A percentile compares a stretch with the other conserved stretches of the same genome.
phyloP scores from a whole-genome alignment of 2,329 filamentous ascomycete genomes.

The Trichoderma sp. region DNA sequence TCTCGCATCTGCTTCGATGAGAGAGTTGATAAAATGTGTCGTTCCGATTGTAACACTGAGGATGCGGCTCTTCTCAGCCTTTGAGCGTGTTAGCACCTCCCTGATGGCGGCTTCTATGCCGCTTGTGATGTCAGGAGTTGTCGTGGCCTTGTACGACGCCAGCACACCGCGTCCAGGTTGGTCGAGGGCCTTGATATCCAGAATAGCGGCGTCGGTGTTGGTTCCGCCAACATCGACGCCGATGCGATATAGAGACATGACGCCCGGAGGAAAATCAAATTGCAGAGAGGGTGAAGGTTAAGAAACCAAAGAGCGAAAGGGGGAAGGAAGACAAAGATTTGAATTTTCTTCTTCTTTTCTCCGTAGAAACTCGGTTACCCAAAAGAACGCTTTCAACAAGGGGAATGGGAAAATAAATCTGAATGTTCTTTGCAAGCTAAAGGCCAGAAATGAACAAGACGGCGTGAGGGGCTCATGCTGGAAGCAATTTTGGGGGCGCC shows the following conservation, averaged over 20 bases:
- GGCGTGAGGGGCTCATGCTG: conserved; percentile 11
- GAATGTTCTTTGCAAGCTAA: conserved; percentile 1
- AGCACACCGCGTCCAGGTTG: conserved; percentile 40
- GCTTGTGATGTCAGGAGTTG: conserved; percentile 48
- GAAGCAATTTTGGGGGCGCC: conserved; percentile 10
- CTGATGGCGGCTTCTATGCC: conserved; percentile 48
- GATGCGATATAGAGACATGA: conserved; percentile 43
- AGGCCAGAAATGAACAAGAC: background rate
- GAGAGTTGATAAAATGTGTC: conserved; percentile 49
- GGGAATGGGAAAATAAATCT: background rate
- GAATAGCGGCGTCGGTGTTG: conserved; percentile 45
- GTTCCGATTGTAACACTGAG: conserved; percentile 50
- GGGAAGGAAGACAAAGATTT: background rate
- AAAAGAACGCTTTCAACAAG: background rate
- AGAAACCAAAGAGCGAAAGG: background rate
- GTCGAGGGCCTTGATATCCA: conserved; percentile 39
- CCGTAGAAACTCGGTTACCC: background rate
- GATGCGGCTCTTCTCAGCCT: conserved; percentile 38
- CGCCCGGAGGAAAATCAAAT: background rate
- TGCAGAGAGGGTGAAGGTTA: background rate
- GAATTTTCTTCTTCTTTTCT: background rate
- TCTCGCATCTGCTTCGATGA: conserved; percentile 44
- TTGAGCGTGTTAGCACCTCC: conserved; percentile 39
- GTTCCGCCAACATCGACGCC: conserved; percentile 42
- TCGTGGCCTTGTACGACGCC: conserved; percentile 48